These are phyloP conservation scores for Graphilbum sp. DNA, from an alignment of 2,329 filamentous ascomycete species.

Conservation along the genomic window DNA sequence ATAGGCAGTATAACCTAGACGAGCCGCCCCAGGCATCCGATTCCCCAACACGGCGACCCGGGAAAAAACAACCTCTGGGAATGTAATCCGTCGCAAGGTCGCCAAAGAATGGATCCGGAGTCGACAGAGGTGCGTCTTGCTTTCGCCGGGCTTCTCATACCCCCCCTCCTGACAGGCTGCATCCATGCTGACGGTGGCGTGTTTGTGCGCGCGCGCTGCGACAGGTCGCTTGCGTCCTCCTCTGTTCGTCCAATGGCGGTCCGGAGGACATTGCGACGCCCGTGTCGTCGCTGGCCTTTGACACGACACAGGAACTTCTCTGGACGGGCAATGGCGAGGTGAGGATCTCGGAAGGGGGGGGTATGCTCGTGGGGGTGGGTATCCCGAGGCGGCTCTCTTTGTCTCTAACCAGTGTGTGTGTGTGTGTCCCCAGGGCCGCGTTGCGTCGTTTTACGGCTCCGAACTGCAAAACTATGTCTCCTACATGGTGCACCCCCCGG, in stretches of 20 bases:
- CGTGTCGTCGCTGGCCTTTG: conserved; percentile 72
- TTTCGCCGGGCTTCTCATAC: background rate
- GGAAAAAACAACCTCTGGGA: conserved; percentile 1
- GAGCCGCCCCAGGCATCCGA: too few species aligned
- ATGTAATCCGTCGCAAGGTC: conserved; percentile 5
- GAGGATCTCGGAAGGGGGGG: too few species aligned
- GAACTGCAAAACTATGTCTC: conserved; percentile 84
- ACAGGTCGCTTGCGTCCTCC: conserved; percentile 64
- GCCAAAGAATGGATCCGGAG: conserved; percentile 10
- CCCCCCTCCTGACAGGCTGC: too few species aligned
- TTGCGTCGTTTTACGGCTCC: conserved; percentile 74
- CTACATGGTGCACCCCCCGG: conserved; percentile 58
- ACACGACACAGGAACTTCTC: conserved; percentile 73
- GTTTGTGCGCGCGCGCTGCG: background rate
- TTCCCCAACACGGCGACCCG: too few species aligned
- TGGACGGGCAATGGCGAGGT: conserved; percentile 48
- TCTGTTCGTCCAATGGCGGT: conserved; percentile 54
- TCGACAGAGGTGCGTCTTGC: conserved; percentile 8
- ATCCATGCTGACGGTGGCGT: conserved; percentile 23
- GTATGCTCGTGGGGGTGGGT: too few species aligned
- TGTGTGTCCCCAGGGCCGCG: conserved; percentile 53
- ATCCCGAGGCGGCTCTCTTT: too few species aligned
- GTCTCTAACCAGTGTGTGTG: too few species aligned
- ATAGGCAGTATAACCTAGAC: too few species aligned
- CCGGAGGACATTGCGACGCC: conserved; percentile 51